Percentiles rank a stretch among this genome's conserved stretches.
These are phyloP conservation scores for Tirmania nivea DNA, from an alignment of 495 filamentous ascomycete genomes.

Conservation along the genomic window DNA sequence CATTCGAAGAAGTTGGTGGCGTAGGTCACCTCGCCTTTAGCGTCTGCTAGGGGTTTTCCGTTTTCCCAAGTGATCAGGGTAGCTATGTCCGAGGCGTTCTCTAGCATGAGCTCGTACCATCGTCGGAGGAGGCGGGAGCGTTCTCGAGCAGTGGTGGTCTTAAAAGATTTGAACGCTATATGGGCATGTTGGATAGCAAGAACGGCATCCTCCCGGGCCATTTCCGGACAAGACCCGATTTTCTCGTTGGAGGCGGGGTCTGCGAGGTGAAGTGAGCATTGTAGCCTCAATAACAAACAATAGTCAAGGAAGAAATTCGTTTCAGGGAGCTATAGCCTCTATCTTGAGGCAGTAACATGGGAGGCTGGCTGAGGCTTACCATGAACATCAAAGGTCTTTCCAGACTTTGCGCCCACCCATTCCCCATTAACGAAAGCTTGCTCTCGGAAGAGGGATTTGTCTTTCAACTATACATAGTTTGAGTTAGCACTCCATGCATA, in stretches of 20 bases:
- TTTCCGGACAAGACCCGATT: constrained; percentile 54
- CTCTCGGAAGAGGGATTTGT: constrained; percentile 56
- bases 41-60: constrained; percentile 49
- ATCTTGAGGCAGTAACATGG: not conserved
- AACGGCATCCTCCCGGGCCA: constrained; percentile 37
- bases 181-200: constrained; percentile 40
- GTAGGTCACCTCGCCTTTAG: constrained; percentile 49
- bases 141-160: constrained; percentile 53
- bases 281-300: not conserved
- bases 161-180: constrained; percentile 54
- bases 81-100: constrained; percentile 71
- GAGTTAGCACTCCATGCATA: no score
- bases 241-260: constrained; percentile 43
- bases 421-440: constrained; percentile 72
- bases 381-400: constrained; percentile 59
- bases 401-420: constrained; percentile 37
- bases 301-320: constrained; percentile 1
- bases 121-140: constrained; percentile 61
- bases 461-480: constrained; percentile 39
- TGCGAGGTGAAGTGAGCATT: constrained; percentile 6
- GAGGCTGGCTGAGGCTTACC: constrained; percentile 24
- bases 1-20: constrained; percentile 57
- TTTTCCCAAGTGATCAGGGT: constrained; percentile 75
- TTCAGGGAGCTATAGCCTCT: constrained; percentile 4
- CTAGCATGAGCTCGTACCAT: constrained; percentile 79